A percentile compares a stretch with the other conserved stretches of the same genome.
phyloP scores from a whole-genome alignment of 208 protist genomes.

The Naegleria lovaniensis region DNA sequence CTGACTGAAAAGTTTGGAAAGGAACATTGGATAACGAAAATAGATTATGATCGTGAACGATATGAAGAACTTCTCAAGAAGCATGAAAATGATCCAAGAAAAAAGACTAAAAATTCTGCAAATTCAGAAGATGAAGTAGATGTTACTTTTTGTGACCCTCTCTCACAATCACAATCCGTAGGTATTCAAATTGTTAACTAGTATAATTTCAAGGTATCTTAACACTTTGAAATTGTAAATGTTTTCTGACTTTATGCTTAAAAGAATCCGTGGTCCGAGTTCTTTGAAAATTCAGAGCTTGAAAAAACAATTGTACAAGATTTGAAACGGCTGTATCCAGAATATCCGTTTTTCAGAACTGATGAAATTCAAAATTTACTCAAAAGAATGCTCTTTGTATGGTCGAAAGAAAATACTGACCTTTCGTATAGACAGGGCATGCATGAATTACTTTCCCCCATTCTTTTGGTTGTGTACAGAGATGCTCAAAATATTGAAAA shows the following conservation, averaged over 20 bases:
- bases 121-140: not conserved
- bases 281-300: constrained; percentile 35
- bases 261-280: constrained; percentile 30
- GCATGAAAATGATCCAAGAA: constrained; percentile 10
- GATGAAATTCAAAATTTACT: constrained; percentile 16
- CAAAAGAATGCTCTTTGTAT: constrained; percentile 23
- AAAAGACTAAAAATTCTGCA: not conserved
- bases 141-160: not conserved
- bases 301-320: constrained; percentile 32
- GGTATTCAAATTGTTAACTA: not conserved
- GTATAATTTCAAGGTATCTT: not conserved
- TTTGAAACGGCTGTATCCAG: constrained; percentile 30
- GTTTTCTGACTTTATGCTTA: too few relatives aligned
- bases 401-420: constrained; percentile 33
- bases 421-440: constrained; percentile 71
- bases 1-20: not conserved
- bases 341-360: constrained; percentile 33
- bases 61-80: not conserved
- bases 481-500: not conserved
- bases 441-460: constrained; percentile 74
- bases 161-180: not conserved
- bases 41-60: not conserved
- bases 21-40: not conserved
- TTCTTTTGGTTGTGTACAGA: constrained; percentile 56
- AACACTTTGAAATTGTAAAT: not conserved